phyloP scores from a whole-genome alignment of 352 stramenopile genomes.

The Pythium myriotylum region DNA sequence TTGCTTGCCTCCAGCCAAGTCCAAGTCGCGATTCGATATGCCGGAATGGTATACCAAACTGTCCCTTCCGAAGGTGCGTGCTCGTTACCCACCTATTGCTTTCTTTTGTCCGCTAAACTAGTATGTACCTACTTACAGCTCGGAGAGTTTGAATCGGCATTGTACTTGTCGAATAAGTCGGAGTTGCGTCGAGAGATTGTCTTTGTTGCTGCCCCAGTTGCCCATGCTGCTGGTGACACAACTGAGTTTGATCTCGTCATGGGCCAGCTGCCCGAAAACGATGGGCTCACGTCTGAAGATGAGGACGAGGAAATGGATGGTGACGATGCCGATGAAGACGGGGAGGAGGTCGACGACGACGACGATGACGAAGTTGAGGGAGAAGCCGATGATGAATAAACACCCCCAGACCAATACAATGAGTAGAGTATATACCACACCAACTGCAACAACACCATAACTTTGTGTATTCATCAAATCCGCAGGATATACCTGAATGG shows the following conservation, averaged over 20 bases:
- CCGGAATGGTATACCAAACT: slow-evolving; percentile 67
- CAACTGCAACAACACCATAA: not conserved
- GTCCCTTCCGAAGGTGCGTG: slow-evolving; percentile 52
- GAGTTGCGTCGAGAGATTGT: slow-evolving; percentile 57
- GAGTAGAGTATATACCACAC: slow-evolving; percentile 18
- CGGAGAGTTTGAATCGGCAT: slow-evolving; percentile 44
- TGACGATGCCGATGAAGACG: slow-evolving; percentile 44
- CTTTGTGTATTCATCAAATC: no score
- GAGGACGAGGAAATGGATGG: slow-evolving; percentile 37
- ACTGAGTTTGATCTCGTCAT: slow-evolving; percentile 86
- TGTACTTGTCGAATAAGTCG: slow-evolving; percentile 66
- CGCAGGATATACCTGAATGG: no score
- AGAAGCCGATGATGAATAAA: slow-evolving; percentile 44
- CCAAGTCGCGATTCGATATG: slow-evolving; percentile 84
- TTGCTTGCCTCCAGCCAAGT: slow-evolving; percentile 72
- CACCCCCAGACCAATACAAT: slow-evolving; percentile 20
- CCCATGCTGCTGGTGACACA: slow-evolving; percentile 67
- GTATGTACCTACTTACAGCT: slow-evolving; percentile 31
- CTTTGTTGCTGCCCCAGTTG: slow-evolving; percentile 50
- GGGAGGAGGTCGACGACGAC: slow-evolving; percentile 45
- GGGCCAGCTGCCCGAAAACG: slow-evolving; percentile 76
- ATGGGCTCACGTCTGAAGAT: slow-evolving; percentile 74
- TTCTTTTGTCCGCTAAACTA: not conserved
- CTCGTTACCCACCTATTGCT: no score
- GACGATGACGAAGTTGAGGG: slow-evolving; percentile 49